Evolutionary conservation across 1,139 yeast genomes (phyloP), one percentile per base, ranked within the genome.

Genomic region (Debaryomyces singareniensis): DNA sequence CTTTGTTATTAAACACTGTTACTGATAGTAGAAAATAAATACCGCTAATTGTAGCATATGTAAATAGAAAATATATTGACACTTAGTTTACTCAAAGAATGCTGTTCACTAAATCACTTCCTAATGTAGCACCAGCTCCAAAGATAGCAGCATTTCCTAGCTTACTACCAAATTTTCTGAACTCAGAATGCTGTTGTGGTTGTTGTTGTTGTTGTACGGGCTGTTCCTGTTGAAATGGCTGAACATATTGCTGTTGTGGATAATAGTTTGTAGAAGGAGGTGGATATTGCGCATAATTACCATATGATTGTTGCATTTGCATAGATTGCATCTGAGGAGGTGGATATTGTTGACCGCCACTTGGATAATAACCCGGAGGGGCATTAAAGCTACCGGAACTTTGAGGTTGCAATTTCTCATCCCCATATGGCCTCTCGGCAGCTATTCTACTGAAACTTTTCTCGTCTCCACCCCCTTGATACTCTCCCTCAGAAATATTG

Each of bases 61-160:
- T 25, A 18, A 18, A 18, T 7, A 18, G 10, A 15, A 25, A 25
- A 13, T 12, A 25, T 7, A 10, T 25, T 22, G 9, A 23, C 11
- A 13, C 13, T 22, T n/a, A n/a, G 20, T 23, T 11, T 16, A 16
- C 24, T 51, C 68, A 86, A 44, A 87, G 84, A 37, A 89, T 87
- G 27, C 87, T 75, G 59, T 89, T 81, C 39, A 91, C 86, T 33
- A 91, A 42, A 49, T 89, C 91, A 29, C 91, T 71, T 47, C 98
- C 97, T 32, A 89, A 68, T 1, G 96, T 82, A 25, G 97, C 96
- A 66, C 98, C 98, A 13, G 96, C 97, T 57, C 97, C 97, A 44
- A 86, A 89, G 36, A 89, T 76, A 16, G 94, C 94, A 5, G 96
- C 96, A 45, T 86, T 80, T 32, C 96, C 96, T 32, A 89, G 63